Evolutionary conservation across 257 asterid genomes (phyloP), one percentile per base, ranked within the genome.

Genomic region (Phtheirospermum japonicum): DNA sequence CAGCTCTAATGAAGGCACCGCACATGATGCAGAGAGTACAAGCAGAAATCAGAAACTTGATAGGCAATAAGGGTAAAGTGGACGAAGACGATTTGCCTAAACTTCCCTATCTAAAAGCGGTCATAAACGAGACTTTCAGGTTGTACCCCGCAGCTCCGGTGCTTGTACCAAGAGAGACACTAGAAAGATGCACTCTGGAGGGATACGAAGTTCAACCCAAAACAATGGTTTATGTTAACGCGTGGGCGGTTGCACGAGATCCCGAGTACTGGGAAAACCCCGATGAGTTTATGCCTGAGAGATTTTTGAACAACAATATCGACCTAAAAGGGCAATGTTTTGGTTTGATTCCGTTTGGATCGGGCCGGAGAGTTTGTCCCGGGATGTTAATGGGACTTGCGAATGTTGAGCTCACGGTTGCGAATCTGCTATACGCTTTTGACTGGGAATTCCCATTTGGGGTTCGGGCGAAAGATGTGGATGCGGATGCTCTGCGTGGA

Each of bases 221-320:
- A 42, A 71, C 76, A 0, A 3, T 52, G 11, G 76, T 71, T 7
- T 59, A 13, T 9, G 37, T 71, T 0, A 71, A 71, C 14, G 71
- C 60, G 12, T 71, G 67, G 63, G 76, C 71, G 0, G 16, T 65
- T 2, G 67, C 68, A 14, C 40, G 71, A 20, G 71, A 71, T 7
- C 68, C 76, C 23, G 71, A 65, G 23, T 71, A 17, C 9, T 71
- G 76, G 76, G 37, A 71, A 51, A 65, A 53, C 26, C 71, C 76
- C 5, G 8, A 39, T 2, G 76, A 65, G 4, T 71, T 71, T 9
- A 0, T 65, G 28, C 71, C 76, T 0, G 75, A 64, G 42, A 64
- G 75, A 20, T 71, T 71, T 28, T 18, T 70, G 56, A 46, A 63
- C 9, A 56, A 18, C 9, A 12, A 46, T 36, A 36, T 70, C 3